Evolutionary conservation across 2,329 filamentous ascomycete genomes (phyloP), one percentile per base, ranked within the genome.

Genomic region (Epichloe aotearoae): DNA sequence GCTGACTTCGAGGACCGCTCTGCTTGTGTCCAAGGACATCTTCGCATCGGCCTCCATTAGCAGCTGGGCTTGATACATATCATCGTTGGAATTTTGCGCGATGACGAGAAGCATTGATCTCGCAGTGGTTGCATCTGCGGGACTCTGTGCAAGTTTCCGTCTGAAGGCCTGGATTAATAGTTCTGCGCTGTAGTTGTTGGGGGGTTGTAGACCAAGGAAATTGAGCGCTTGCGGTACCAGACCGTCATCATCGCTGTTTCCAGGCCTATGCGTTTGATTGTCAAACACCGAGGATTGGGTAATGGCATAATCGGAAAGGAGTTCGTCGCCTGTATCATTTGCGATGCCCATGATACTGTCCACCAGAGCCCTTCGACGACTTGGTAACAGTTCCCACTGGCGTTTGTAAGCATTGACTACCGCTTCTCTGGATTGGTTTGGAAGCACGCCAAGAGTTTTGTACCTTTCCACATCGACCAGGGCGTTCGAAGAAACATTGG

Each of bases 211-310:
- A 1, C 62, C 65, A 11, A 70, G 59, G 47, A 63, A 69, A 5
- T 52, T 53, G 34, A 69, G 52, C 2, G 67, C 66, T 52, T 69
- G 59, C 4, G 61, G 56, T 12, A 62, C 57, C 5, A 66, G 49
- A 5, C 60, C 62, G 17, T 61, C 59, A 30, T 68, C 66, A 19
- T 66, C 63, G 17, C 51, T 50, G 1, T 52, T 59, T 8, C 50
- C 55, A 34, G 63, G 63, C 10, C 52, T 52, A 44, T 63, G 61
- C 1, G 58, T 55, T 50, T 67, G 65, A 48, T 61, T 68, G n/a
- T 69, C 67, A 41, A 65, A 70, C 19, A 69, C 59, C 2, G 67
- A 69, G 8, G 64, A 67, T 51, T 69, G 67, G 0, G 59, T 68
- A 5, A 66, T 61, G 11, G 66, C 67, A 48, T 65, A 69, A 41